Conservation (phyloP, 768 basidiomycete species). For the Amanita rubescens region DNA sequence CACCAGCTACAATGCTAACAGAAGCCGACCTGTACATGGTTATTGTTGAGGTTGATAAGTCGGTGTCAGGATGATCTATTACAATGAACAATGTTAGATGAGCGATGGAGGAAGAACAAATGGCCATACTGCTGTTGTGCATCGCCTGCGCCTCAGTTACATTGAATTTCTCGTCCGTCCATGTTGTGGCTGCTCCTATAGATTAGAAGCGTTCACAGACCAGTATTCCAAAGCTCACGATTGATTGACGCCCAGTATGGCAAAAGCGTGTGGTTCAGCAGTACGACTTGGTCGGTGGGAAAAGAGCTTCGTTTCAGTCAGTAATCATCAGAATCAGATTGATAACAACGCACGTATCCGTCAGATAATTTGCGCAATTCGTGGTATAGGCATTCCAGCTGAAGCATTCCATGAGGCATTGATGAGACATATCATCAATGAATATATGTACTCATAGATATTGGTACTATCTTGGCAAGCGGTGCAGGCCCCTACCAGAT, state of each 20-base stretch:
- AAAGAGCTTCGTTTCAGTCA: not conserved
- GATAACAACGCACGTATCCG: not conserved
- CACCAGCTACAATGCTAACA: constrained; percentile 1
- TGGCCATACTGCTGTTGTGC: not conserved
- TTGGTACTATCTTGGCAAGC: not conserved
- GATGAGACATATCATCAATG: not conserved
- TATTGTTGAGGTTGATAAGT: not conserved
- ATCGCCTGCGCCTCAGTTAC: not conserved
- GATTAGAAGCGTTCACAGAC: not conserved
- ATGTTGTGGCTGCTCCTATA: not conserved
- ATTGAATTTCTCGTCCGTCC: not conserved
- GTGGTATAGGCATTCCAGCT: not conserved
- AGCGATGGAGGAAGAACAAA: not conserved
- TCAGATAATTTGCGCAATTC: not conserved
- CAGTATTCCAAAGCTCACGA: not conserved
- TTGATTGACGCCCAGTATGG: constrained; percentile 4
- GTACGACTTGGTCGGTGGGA: not conserved
- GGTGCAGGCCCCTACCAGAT: constrained; percentile 4
- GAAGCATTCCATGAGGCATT: not conserved
- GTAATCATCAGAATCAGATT: not conserved
- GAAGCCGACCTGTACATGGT: not conserved
- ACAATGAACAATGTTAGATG: not conserved
- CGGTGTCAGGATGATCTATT: not conserved
- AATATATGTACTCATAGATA: not conserved
- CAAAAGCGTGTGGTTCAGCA: not conserved